Evolutionary conservation across 768 basidiomycete genomes (phyloP).

Genomic region (Lyophyllum semitale): DNA sequence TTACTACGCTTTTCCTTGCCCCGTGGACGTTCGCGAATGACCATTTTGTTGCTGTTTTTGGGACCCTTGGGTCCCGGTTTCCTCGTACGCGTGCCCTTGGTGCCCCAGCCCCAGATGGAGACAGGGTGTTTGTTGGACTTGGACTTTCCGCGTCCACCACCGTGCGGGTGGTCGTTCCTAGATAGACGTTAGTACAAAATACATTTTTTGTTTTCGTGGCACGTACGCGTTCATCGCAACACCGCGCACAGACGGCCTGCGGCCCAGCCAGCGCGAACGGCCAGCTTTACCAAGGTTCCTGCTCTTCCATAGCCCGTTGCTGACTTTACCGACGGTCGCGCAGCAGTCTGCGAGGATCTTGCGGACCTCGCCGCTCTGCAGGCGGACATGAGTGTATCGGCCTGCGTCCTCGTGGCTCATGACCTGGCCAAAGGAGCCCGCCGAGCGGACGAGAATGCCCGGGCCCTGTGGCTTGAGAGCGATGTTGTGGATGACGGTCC

Average conservation of each 20-base stretch:
- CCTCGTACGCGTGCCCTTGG: slow-evolving; percentile 91
- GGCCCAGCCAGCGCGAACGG: slow-evolving; percentile 82
- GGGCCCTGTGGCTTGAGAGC: slow-evolving; percentile 75
- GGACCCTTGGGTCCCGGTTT: slow-evolving; percentile 91
- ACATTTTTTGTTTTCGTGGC: too few relatives aligned
- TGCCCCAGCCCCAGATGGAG: slow-evolving; percentile 90
- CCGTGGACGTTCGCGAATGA: slow-evolving; percentile 81
- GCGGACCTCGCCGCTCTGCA: slow-evolving; percentile 93
- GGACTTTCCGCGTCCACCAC: slow-evolving; percentile 96
- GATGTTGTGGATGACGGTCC: slow-evolving; percentile 86
- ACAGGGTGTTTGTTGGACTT: slow-evolving; percentile 96
- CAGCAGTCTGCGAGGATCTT: slow-evolving; percentile 78
- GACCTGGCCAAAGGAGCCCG: slow-evolving; percentile 84
- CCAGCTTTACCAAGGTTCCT: slow-evolving; percentile 91
- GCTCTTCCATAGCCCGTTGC: slow-evolving; percentile 89
- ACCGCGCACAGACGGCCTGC: slow-evolving; percentile 86
- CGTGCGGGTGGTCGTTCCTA: slow-evolving; percentile 91
- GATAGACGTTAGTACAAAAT: too few relatives aligned
- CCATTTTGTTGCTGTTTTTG: slow-evolving; percentile 86
- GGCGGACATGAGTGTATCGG: slow-evolving; percentile 77
- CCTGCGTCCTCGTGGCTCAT: slow-evolving; percentile 74
- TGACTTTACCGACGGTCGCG: slow-evolving; percentile 90
- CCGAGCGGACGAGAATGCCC: slow-evolving; percentile 84
- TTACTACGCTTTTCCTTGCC: slow-evolving; percentile 57
- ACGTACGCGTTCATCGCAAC: slow-evolving; percentile 95